Conservation (phyloP, 129 eudicot genomes). For the Daucus carota region DH1_v3.0 NC_030387.2:31362501-31363000, state of each 20-base stretch:
- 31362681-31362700: no score
- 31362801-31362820: conserved; percentile 69
- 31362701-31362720: not conserved
- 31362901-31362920: conserved; percentile 2
- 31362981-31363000: conserved; percentile 82
- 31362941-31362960: conserved; percentile 64
- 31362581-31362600: no score
- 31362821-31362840: conserved; percentile 81
- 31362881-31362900: not conserved
- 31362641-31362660: no score
- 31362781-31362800: conserved; percentile 27
- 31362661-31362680: no score
- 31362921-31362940: conserved; percentile 60
- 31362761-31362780: not conserved
- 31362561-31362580: no score
- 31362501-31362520: no score
- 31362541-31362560: no score
- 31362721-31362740: not conserved
- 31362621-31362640: no score
- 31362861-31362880: not conserved
- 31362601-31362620: no score
- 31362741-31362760: not conserved
- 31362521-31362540: no score
- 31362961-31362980: conserved; percentile 80
- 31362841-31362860: conserved; percentile 3